Percentiles rank a stretch among this genome's conserved stretches.
These are phyloP conservation scores for Tribonema minus DNA, from an alignment of 108 stramenopile species.

Conservation along the genomic window DNA sequence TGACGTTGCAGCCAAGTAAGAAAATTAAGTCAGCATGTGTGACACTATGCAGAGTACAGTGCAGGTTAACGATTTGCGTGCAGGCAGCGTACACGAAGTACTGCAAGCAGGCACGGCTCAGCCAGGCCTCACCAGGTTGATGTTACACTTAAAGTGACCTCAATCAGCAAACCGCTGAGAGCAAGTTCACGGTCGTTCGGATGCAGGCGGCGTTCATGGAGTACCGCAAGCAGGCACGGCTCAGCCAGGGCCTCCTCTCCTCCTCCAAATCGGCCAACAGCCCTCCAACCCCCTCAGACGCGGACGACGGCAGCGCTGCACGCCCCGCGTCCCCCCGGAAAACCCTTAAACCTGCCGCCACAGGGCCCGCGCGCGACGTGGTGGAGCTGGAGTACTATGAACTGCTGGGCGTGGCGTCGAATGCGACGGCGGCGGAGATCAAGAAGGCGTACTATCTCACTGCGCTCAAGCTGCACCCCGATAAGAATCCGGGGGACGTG, in stretches of 20 bases:
- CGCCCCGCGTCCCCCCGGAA: too few relatives aligned
- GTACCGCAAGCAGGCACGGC: background rate
- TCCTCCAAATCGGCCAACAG: background rate
- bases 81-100: background rate
- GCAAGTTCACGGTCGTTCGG: background rate
- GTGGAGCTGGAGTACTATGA: background rate
- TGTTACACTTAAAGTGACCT: too few relatives aligned
- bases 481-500: too few relatives aligned
- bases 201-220: background rate
- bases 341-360: background rate
- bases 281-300: background rate
- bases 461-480: too few relatives aligned
- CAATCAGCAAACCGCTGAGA: too few relatives aligned
- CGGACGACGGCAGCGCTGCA: too few relatives aligned
- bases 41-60: too few relatives aligned
- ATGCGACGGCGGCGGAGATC: background rate
- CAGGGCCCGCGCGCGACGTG: background rate
- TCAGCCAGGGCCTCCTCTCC: background rate
- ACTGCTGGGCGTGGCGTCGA: background rate
- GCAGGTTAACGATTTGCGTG: background rate
- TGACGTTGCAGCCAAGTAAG: too few relatives aligned
- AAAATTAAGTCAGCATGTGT: too few relatives aligned
- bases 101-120: background rate
- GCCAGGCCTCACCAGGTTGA: too few relatives aligned
- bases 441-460: background rate